Base-by-base conservation (phyloP, 345 rosid genomes). In the Syzygium aromaticum region DNA sequence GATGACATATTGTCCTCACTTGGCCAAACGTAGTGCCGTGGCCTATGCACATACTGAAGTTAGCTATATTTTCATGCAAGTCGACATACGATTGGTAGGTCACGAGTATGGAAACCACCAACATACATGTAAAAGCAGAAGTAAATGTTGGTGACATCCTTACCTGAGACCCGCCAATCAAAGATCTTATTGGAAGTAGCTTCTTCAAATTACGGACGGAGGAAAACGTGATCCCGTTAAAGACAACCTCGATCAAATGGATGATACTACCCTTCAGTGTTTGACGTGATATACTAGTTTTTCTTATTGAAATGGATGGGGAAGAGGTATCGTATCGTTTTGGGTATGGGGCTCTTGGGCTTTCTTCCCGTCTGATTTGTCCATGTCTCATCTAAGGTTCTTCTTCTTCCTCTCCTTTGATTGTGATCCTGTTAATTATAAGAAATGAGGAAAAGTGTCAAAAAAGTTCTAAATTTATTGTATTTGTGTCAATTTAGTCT, bases 401-500 rank as follows among this genome's bases (percentile, higher is more conserved):
- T 6, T 43, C 46, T n/a, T 16, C 73, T 61, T n/a, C 73, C 33
- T n/a, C 2, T 6, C 14, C 13, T n/a, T n/a, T 61, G 28, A 43
- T 43, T 43, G 46, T 43, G 46, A 43, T 43, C 46, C 7, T 43
- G 46, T 43, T 5, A 43, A 43, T 43, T 43, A 43, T 43, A 43
- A 43, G 46, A 43, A 43, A 43, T 43, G 1, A 0, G 59, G 11
- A 22, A 22, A 54, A 22, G 22, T 54, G 21, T 54, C 12, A 8
- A 9, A 54, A 54, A 54, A 54, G 0, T 54, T 25, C 3, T 54
- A 54, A 22, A 22, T 0, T 1, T 54, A 54, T 54, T 22, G 4
- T 2, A 22, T 21, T 54, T 22, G 0, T 54, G 1, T 0, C 0
- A 54, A 54, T 54, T 8, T 0, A 54, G 3, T 54, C 27, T 0